Base-by-base conservation (phyloP, 768 basidiomycete species). In the Lentinula raphanica region DNA sequence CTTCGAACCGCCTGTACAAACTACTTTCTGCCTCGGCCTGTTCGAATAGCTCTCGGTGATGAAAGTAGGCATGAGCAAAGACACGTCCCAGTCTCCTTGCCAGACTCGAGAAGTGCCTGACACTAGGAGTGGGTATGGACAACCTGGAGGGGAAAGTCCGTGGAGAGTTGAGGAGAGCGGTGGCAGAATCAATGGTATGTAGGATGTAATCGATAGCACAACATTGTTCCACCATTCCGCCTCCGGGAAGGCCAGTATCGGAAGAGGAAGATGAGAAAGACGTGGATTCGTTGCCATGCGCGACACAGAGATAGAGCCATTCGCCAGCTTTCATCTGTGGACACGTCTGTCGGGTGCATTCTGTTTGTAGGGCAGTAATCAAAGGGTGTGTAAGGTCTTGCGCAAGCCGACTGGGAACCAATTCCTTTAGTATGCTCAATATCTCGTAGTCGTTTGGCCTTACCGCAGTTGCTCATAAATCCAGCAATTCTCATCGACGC, bases 281-380 rank as follows among this genome's bases (percentile, higher is more conserved):
- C 21, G 40, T 42, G 6, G 40, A 21, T 58, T 91, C 90, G 65
- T 86, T 91, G 21, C 92, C 93, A 71, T 98, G 94, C 0, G 94
- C 95, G 38, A 95, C 94, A 64, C 96, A 98, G 5, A 98, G 75
- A 72, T 97, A 98, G 28, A 92, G 79, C 96, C 96, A 98, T 76
- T 98, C 93, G 56, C 92, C 92, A n/a, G 95, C 94, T 71, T 95
- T 95, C 96, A 99, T 99, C 73, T 96, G 88, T 1, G 94, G 92
- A 76, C 96, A 99, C 9, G 88, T 83, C 35, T 80, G 73, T 38
- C 91, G 84, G 12, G 87, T 92, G 68, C 95, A 98, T 69, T 92
- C 91, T 64, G 88, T 85, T 68, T 94, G 92, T 39, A 94, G 74
- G 67, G 84, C 86, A 1, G 88, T 90, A 46, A 95, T 90, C 40